Base-by-base conservation (phyloP, 805 yeast species). In the Candida ortonii region DNA sequence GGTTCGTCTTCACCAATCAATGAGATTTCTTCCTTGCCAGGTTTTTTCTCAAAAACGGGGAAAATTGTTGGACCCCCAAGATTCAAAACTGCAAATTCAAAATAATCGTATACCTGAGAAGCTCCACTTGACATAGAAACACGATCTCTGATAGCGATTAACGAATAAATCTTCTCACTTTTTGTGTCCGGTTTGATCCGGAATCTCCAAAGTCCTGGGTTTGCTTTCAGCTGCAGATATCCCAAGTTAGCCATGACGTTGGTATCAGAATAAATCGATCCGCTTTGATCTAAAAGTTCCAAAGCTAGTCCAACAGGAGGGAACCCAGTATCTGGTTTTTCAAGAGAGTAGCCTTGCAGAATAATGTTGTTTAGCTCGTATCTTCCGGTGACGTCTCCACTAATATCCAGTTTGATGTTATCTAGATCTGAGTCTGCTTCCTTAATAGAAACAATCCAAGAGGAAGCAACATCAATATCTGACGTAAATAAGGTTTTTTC, bases 231-330 rank as follows among this genome's bases (percentile, higher is more conserved):
- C 58, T 89, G 97, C 34, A 83, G 74, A 57, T 90, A 90, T 0
- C 97, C 97, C 43, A 81, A 65, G 24, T 84, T 80, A 1, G 80
- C 71, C 93, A 90, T 84, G 1, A 88, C 78, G 23, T 61, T 65
- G 0, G 96, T 81, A 44, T 79, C 86, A 1, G 70, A 62, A 11
- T 34, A 53, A 14, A 13, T 52, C 34, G 49, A 36, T 17, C 51
- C 41, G 15, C 38, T 30, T 12, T 30, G 17, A 29, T 44, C 45
- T 7, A 24, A 13, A 1, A 79, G 52, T 14, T 67, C 65, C 3
- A 86, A 49, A 3, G 69, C 64, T 11, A 80, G 47, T 1, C 83
- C 84, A 0, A 71, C 62, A 0, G 84, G 79, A 1, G 71, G 62
- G 7, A 16, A 13, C 1, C 34, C 21, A 6, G 8, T 10, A 1